Evolutionary conservation across 2,329 filamentous ascomycete species (phyloP).

Genomic region (Eutypa lata): DNA sequence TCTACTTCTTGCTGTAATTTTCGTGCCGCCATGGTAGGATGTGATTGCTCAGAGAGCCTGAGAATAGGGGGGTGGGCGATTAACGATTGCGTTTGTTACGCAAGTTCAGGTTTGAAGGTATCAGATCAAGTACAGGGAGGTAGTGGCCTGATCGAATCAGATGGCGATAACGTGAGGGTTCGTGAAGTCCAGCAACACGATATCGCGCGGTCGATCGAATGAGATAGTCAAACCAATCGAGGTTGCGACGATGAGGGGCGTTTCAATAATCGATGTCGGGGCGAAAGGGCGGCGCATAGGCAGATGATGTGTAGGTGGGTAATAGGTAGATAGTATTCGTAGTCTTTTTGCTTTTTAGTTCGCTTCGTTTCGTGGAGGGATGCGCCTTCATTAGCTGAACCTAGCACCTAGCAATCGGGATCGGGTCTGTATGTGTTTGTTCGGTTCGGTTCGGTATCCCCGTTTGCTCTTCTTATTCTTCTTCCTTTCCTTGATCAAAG

Average conservation of each 20-base stretch:
- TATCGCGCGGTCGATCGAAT: background rate
- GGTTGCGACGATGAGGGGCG: background rate
- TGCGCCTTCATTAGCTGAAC: background rate
- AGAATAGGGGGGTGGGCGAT: conserved; percentile 2
- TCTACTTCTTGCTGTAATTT: conserved; percentile 98
- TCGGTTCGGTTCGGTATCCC: too few species aligned
- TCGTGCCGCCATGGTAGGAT: conserved; percentile 77
- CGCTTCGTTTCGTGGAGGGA: background rate
- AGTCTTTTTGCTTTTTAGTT: background rate
- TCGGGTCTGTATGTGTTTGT: background rate
- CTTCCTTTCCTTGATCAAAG: background rate
- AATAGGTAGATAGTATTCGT: too few species aligned
- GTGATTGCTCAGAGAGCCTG: conserved; percentile 12
- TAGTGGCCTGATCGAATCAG: background rate
- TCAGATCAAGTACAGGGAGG: background rate
- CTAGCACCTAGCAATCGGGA: background rate
- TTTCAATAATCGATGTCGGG: background rate
- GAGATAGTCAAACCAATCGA: background rate
- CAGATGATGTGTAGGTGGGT: too few species aligned
- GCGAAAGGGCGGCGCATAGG: background rate
- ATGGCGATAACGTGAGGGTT: background rate
- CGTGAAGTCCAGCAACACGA: background rate
- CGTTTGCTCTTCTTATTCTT: background rate
- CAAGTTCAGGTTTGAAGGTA: background rate
- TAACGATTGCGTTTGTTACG: too few species aligned